Conservation (phyloP, 129 eudicot species). For the Glebionis coronaria region DNA sequence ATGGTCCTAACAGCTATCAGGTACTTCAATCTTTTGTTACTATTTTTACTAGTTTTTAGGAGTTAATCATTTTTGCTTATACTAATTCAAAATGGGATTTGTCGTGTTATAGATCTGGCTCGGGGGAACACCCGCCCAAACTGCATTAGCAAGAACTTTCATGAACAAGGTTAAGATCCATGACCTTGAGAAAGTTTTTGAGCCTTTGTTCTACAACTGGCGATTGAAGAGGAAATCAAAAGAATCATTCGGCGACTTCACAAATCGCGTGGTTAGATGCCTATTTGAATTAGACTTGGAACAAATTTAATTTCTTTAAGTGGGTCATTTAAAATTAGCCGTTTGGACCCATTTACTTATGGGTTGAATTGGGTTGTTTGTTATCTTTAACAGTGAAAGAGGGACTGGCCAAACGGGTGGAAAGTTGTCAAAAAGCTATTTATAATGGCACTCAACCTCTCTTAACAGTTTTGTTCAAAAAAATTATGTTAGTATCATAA, state of each 20-base stretch:
- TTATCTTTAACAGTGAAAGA: too few relatives aligned
- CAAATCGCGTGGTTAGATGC: slow-evolving; percentile 70
- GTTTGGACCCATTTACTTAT: too few relatives aligned
- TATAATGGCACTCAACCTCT: too few relatives aligned
- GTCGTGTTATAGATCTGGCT: slow-evolving; percentile 69
- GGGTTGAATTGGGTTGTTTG: too few relatives aligned
- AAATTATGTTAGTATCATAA: too few relatives aligned
- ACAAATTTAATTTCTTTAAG: slow-evolving; percentile 1
- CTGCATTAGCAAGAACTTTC: slow-evolving; percentile 63
- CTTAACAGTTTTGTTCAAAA: too few relatives aligned
- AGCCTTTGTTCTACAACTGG: slow-evolving; percentile 89
- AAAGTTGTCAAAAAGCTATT: too few relatives aligned
- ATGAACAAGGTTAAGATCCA: slow-evolving; percentile 89
- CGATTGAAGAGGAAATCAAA: slow-evolving; percentile 59
- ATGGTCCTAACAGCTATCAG: slow-evolving; percentile 99
- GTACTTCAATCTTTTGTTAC: slow-evolving; percentile 28
- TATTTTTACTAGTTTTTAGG: neutral
- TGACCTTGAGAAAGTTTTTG: slow-evolving; percentile 87
- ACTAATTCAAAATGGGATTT: neutral
- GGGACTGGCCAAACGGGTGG: too few relatives aligned
- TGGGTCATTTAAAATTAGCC: neutral
- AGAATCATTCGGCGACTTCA: slow-evolving; percentile 95
- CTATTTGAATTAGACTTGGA: neutral
- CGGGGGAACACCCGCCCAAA: slow-evolving; percentile 92
- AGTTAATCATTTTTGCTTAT: neutral